phyloP scores from a whole-genome alignment of 257 asterid species.

The Paraleonurus japonicus region DNA sequence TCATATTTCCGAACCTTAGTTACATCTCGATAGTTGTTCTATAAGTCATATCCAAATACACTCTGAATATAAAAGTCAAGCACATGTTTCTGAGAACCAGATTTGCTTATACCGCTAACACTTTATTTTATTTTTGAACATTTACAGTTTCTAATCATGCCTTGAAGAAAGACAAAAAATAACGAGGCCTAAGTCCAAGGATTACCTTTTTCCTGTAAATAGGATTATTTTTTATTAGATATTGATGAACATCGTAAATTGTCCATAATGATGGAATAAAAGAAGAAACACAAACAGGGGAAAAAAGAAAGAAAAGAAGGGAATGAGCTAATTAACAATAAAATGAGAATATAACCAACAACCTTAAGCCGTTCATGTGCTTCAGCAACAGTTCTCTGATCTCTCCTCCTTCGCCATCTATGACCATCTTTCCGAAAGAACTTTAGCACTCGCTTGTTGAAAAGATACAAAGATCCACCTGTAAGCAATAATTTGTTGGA shows the following conservation, averaged over 20 bases:
- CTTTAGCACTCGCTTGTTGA: slow-evolving; percentile 77
- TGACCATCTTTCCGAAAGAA: slow-evolving; percentile 95
- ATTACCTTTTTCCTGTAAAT: not conserved
- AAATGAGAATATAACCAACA: slow-evolving; percentile 20
- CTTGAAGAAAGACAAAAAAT: slow-evolving; percentile 19
- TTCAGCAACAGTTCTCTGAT: slow-evolving; percentile 88
- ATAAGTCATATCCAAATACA: slow-evolving; percentile 2
- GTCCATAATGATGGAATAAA: not conserved
- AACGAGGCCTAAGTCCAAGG: not conserved
- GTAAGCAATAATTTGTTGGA: slow-evolving; percentile 24
- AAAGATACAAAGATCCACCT: slow-evolving; percentile 86
- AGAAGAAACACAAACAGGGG: not conserved
- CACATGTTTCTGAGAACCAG: not conserved
- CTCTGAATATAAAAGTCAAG: not conserved
- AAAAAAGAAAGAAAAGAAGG: not conserved
- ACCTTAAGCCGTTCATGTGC: slow-evolving; percentile 99
- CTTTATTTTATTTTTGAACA: slow-evolving; percentile 1
- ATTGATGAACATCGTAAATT: not conserved
- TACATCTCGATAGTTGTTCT: slow-evolving; percentile 4
- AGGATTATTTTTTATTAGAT: not conserved
- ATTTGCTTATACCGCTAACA: not conserved
- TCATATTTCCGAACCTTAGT: not conserved
- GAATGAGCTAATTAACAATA: slow-evolving; percentile 5
- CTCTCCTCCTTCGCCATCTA: slow-evolving; percentile 89
- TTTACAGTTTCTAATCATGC: not conserved